A percentile compares a stretch with the other conserved stretches of the same genome.
Evolutionary conservation across 805 yeast genomes (phyloP).

Genomic region (Teunomyces panamensis): DNA sequence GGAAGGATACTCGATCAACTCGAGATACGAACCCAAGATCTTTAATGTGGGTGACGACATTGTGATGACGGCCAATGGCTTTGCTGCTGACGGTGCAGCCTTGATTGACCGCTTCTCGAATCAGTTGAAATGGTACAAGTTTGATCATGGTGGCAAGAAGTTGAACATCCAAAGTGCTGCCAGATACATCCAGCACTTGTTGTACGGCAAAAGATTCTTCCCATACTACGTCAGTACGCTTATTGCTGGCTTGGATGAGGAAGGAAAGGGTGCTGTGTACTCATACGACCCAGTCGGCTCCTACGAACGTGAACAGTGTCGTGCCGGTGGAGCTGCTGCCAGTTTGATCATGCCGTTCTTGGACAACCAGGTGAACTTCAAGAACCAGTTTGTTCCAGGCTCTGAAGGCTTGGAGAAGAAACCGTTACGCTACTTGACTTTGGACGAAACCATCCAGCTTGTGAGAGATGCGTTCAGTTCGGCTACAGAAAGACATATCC

Average conservation of each 20-base stretch:
- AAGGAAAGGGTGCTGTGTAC: slow-evolving; percentile 91
- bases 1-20: slow-evolving; percentile 87
- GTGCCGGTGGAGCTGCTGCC: slow-evolving; percentile 98
- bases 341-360: slow-evolving; percentile 94
- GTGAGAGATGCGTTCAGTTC: slow-evolving; percentile 94
- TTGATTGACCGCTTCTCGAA: slow-evolving; percentile 70
- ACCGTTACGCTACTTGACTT: slow-evolving; percentile 58
- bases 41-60: slow-evolving; percentile 85
- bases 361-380: slow-evolving; percentile 95
- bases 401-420: slow-evolving; percentile 65
- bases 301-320: slow-evolving; percentile 93
- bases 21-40: slow-evolving; percentile 89
- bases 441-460: slow-evolving; percentile 82
- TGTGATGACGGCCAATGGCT: slow-evolving; percentile 90
- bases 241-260: slow-evolving; percentile 87
- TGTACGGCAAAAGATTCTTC: slow-evolving; percentile 92
- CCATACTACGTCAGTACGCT: slow-evolving; percentile 96
- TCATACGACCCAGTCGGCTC: slow-evolving; percentile 98
- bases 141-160: slow-evolving; percentile 70
- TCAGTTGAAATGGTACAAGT: slow-evolving; percentile 87
- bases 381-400: slow-evolving; percentile 81
- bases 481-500: slow-evolving; percentile 97
- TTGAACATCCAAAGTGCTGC: slow-evolving; percentile 76
- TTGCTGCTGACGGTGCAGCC: slow-evolving; percentile 91
- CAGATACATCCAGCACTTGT: slow-evolving; percentile 81